Evolutionary conservation across 108 stramenopile genomes (phyloP).

Genomic region (Schizochytrium sp.): DNA sequence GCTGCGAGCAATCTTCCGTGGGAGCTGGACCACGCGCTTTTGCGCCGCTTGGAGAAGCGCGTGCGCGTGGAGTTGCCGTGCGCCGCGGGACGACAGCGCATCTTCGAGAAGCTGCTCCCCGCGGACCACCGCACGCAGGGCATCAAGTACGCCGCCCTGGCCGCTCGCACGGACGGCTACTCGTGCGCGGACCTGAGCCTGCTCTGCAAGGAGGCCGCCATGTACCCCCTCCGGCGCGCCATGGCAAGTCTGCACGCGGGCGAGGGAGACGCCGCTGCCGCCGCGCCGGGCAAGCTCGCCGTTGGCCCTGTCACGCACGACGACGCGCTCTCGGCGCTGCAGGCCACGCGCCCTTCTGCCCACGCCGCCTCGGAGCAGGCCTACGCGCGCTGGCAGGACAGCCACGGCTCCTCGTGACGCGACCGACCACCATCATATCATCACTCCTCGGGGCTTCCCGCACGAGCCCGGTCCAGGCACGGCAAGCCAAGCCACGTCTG

Average conservation of each 20-base stretch:
- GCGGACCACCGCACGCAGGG: background rate
- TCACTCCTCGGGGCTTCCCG: no score
- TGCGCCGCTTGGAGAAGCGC: constrained; percentile 69
- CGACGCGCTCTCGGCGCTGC: background rate
- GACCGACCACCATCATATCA: no score
- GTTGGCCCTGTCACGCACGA: background rate
- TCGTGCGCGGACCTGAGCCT: constrained; percentile 51
- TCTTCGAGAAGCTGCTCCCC: constrained; percentile 47
- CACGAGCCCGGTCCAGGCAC: no score
- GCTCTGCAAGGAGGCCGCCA: constrained; percentile 64
- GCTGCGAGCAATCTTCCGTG: constrained; percentile 89
- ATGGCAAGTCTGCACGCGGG: constrained; percentile 15
- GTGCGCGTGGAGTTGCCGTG: constrained; percentile 74
- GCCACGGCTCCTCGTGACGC: constrained; percentile 16
- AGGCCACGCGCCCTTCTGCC: background rate
- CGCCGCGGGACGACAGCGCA: constrained; percentile 49
- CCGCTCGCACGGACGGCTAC: constrained; percentile 28
- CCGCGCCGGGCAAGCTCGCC: background rate
- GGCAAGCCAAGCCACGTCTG: no score
- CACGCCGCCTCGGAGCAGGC: background rate
- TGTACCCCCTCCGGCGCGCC: constrained; percentile 53
- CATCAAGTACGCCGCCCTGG: constrained; percentile 20
- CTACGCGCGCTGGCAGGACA: background rate
- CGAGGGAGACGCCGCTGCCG: background rate
- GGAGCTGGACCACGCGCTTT: constrained; percentile 81